These are phyloP conservation scores for Naganishia vaughanmartiniae DNA, from an alignment of 768 basidiomycete genomes.

Conservation along the genomic window DNA sequence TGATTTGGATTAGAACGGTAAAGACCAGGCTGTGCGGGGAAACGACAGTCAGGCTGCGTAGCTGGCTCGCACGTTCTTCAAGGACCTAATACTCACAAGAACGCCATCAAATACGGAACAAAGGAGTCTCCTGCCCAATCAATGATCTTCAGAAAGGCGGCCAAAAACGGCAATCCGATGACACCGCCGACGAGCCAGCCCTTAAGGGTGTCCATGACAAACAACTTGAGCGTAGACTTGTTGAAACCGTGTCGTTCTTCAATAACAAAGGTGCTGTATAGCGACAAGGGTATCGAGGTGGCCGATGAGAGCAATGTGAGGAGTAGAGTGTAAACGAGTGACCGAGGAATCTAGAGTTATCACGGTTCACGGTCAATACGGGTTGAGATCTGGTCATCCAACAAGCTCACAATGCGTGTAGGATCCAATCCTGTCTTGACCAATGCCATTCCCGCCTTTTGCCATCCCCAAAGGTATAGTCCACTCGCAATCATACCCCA, in stretches of 20 bases:
- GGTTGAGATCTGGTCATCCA: not conserved
- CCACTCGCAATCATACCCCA: constrained; percentile 70
- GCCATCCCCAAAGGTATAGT: constrained; percentile 81
- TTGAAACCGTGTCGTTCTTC: constrained; percentile 97
- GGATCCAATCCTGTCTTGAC: constrained; percentile 55
- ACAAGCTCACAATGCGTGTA: constrained; percentile 17
- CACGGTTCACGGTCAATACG: not conserved
- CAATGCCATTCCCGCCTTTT: constrained; percentile 59
- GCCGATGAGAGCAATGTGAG: constrained; percentile 63
- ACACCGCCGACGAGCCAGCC: constrained; percentile 67
- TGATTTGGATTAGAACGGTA: constrained; percentile 70
- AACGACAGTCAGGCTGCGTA: not conserved
- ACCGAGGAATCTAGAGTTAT: constrained; percentile 69
- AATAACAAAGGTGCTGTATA: constrained; percentile 87
- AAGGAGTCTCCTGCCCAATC: constrained; percentile 90
- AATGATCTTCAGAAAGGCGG: constrained; percentile 82
- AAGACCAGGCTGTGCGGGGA: constrained; percentile 65
- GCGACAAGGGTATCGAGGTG: constrained; percentile 69
- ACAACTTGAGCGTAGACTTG: constrained; percentile 77
- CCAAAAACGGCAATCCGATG: constrained; percentile 80
- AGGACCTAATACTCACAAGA: constrained; percentile 64
- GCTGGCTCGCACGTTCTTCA: not conserved
- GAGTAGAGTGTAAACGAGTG: constrained; percentile 70
- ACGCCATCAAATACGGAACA: constrained; percentile 88
- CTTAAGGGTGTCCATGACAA: constrained; percentile 76